Evolutionary conservation across 2,329 filamentous ascomycete genomes (phyloP), one percentile per base, ranked within the genome.

Genomic region (Colletotrichum liriopes): DNA sequence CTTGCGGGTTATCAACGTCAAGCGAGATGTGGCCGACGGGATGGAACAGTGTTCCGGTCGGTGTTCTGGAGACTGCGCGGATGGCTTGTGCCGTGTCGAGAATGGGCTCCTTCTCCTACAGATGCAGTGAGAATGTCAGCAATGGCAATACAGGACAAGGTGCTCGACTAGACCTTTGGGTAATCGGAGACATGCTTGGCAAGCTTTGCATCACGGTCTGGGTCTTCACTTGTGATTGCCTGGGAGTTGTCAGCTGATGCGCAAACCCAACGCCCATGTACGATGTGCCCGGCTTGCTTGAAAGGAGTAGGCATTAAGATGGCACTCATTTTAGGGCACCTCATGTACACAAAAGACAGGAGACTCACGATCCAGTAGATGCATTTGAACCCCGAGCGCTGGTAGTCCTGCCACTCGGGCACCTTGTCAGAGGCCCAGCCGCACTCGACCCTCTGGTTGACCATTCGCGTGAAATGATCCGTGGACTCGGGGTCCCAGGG

Each of bases 21-120:
- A 82, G 75, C 2, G 78, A 76, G 45, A 81, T 78, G 56, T 82
- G 80, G 4, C 80, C 80, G 29, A 82, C 72, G 1, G 80, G 80
- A 7, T 77, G 54, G 52, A 82, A 81, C 4, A 37, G 32, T 0
- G 67, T 32, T 5, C 45, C 14, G 0, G 70, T 52, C 1, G 76
- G 73, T 1, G 73, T 65, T 1, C 74, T 49, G 2, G 73, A 37
- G 32, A 32, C 39, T 12, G 56, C 67, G n/a, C 52, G 58, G 32
- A 75, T 23, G 1, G 69, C 68, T 16, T 39, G 65, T 35, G 73
- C 72, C 0, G 74, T 69, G 62, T 78, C 61, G 32, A 41, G 0
- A 61, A 79, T 37, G 43, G 74, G 23, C 69, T 66, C 23, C 74
- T 66, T 61, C 26, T 72, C 69, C 70, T 76, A 59, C 2, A 8